Conservation (phyloP, 257 asterid genomes). For the Forsythia viridissima region DNA sequence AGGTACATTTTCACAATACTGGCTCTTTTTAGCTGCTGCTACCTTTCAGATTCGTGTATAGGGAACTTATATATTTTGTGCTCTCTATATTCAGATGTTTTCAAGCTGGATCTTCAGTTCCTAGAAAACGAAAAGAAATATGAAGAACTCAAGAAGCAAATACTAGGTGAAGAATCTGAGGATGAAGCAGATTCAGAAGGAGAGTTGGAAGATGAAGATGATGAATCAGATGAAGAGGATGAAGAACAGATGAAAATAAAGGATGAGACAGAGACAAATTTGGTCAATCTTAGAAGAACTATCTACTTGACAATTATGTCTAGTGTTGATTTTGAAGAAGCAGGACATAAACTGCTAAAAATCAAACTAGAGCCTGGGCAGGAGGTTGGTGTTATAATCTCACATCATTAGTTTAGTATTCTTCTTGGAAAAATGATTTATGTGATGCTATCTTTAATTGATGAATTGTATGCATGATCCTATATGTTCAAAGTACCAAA, state of each 20-base stretch:
- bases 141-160: conserved; percentile 83
- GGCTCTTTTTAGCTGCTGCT: conserved; percentile 15
- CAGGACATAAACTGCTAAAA: conserved; percentile 82
- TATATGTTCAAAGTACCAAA: too few relatives aligned
- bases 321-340: conserved; percentile 95
- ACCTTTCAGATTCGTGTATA: conserved; percentile 4
- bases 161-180: conserved; percentile 88
- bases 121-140: conserved; percentile 77
- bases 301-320: conserved; percentile 95
- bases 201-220: conserved; percentile 65
- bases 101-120: conserved; percentile 79
- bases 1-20: conserved; percentile 38
- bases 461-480: too few relatives aligned
- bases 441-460: conserved; percentile 7
- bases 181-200: conserved; percentile 68
- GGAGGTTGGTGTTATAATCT: conserved; percentile 58
- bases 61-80: conserved; percentile 9
- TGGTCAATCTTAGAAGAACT: conserved; percentile 85
- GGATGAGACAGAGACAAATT: conserved; percentile 91
- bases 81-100: conserved; percentile 55
- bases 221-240: conserved; percentile 75
- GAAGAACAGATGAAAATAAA: conserved; percentile 82
- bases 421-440: neutral
- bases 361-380: conserved; percentile 96
- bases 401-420: neutral